phyloP scores from a whole-genome alignment of 441 rosid genomes.

The Pelargonium myrrhifolium region DNA sequence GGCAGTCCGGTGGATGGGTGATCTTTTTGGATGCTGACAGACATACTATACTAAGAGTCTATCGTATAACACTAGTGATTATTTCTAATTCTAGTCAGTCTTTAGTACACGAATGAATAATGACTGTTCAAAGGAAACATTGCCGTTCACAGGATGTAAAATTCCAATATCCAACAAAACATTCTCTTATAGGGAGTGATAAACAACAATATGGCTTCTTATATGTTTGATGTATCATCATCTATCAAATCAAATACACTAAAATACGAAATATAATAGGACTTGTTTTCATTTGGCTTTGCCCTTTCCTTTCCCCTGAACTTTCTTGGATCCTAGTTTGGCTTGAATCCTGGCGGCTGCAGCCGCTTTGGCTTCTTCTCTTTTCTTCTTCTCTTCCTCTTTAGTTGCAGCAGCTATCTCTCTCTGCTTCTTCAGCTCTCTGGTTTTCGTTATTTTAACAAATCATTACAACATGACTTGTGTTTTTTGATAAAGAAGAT shows the following conservation, averaged over 20 bases:
- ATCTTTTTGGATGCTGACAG: too few relatives aligned
- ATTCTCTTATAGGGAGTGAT: too few relatives aligned
- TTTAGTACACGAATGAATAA: too few relatives aligned
- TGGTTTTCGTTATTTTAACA: slow-evolving; percentile 17
- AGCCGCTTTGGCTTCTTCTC: slow-evolving; percentile 90
- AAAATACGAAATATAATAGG: not conserved
- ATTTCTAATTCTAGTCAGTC: too few relatives aligned
- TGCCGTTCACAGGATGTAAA: too few relatives aligned
- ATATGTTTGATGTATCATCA: not conserved
- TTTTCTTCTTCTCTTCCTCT: slow-evolving; percentile 81
- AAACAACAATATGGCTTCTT: too few relatives aligned
- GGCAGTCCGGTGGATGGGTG: too few relatives aligned
- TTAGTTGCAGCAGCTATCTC: slow-evolving; percentile 66
- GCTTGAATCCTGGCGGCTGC: slow-evolving; percentile 92
- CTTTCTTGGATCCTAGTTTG: slow-evolving; percentile 75
- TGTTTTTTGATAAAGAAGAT: not conserved
- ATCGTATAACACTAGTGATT: too few relatives aligned
- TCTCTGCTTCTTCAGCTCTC: slow-evolving; percentile 92
- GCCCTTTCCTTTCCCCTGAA: slow-evolving; percentile 77
- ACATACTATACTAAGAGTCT: too few relatives aligned
- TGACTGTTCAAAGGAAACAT: too few relatives aligned
- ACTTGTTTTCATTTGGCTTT: slow-evolving; percentile 40
- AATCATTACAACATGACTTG: not conserved
- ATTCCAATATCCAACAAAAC: too few relatives aligned
- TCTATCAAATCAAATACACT: not conserved